Base-by-base conservation (phyloP, 768 basidiomycete genomes). In the Tricholoma matsutake region DNA sequence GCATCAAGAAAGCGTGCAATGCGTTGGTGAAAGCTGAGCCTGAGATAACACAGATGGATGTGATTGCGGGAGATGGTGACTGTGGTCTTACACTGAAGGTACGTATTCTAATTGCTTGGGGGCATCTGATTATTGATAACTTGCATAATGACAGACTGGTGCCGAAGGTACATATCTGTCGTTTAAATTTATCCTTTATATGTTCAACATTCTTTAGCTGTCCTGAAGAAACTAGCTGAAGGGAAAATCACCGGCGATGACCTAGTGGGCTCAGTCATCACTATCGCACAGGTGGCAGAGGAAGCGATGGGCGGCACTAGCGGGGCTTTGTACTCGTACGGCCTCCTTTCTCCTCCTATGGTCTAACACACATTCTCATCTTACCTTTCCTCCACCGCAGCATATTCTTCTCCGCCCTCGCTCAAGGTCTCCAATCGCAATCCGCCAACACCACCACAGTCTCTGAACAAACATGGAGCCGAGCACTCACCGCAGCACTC, bases 271-370 rank as follows among this genome's bases (percentile, higher is more conserved):
- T 83, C 86, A 56, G 77, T 92, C 61, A 82, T 90, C 47, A 77
- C 79, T 2, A 84, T 96, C 61, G 84, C 94, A 2, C 81, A 85
- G 64, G 84, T 88, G 8, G 87, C 89, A 2, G 92, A 94, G 71
- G 87, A 91, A 65, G 78, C 80, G 16, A 96, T 96, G 94, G 94
- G 91, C 11, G 94, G 94, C 34, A 96, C 94, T 6, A 91, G 89
- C 64, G 94, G 94, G 3, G 93, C 94, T 0, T 72, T 96, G 28
- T 96, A 95, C 72, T 94, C 94, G 92, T 93, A 65, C 31, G 32
- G 56, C n/a, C 18, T 45, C 28, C 18, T 31, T 16, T 28, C 39
- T 35, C 31, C 5, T n/a, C 9, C 5, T 34, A 35, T 22, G n/a
- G 3, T 41, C 16, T n/a, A 14, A 14, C 2, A 45, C 16, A 2